These are phyloP conservation scores for Penicillium fuscoglaucum DNA, from an alignment of 2,329 filamentous ascomycete genomes.

Conservation along the genomic window DNA sequence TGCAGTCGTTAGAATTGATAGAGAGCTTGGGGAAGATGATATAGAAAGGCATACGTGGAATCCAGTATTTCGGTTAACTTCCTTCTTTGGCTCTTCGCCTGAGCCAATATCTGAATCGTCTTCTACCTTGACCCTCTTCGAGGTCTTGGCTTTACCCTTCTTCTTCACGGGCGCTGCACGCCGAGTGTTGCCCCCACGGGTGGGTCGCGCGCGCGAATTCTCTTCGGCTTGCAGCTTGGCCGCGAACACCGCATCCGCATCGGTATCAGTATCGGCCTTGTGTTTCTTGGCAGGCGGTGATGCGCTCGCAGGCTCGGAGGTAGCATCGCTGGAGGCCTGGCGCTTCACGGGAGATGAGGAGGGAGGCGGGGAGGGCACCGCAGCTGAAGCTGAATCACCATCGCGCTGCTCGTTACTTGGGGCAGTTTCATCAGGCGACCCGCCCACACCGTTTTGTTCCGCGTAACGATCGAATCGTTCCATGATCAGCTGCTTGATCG, in stretches of 20 bases:
- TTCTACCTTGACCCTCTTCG: constrained; percentile 70
- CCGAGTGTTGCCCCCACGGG: constrained; percentile 67
- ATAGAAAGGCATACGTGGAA: constrained; percentile 66
- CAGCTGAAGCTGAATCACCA: constrained; percentile 25
- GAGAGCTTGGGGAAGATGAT: neutral
- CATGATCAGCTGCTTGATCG: constrained; percentile 71
- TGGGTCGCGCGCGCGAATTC: constrained; percentile 73
- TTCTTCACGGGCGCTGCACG: constrained; percentile 64
- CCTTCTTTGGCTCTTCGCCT: constrained; percentile 60
- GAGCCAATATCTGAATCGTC: constrained; percentile 78
- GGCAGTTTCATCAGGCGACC: constrained; percentile 31
- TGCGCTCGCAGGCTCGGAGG: constrained; percentile 40
- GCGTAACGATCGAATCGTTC: constrained; percentile 70
- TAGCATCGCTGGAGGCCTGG: constrained; percentile 43
- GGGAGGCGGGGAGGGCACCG: constrained; percentile 34
- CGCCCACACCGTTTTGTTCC: constrained; percentile 43
- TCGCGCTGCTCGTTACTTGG: constrained; percentile 40
- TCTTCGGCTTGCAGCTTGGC: constrained; percentile 90
- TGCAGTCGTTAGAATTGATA: constrained; percentile 20
- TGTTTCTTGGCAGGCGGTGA: constrained; percentile 59
- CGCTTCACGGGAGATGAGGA: constrained; percentile 44
- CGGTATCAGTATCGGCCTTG: constrained; percentile 62
- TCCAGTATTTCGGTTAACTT: constrained; percentile 75
- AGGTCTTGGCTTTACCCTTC: constrained; percentile 56
- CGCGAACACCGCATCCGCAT: constrained; percentile 83